Base-by-base conservation (phyloP, 1,139 yeast genomes). In the Taphrina sp. region DNA sequence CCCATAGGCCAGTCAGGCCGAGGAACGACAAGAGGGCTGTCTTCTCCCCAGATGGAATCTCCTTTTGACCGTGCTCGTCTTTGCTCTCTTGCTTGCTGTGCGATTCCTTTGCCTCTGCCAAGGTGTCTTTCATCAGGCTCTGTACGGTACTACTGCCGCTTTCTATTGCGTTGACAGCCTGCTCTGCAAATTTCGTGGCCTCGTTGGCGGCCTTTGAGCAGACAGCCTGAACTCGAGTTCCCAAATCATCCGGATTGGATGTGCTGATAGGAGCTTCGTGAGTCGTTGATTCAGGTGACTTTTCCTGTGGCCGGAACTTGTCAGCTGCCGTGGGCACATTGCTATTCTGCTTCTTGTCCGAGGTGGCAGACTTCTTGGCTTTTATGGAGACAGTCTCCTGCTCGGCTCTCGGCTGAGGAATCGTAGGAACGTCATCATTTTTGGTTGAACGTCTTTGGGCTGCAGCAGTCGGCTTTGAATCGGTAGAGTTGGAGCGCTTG, bases 401-500 rank as follows among this genome's bases (percentile, higher is more conserved):
- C 28, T 19, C 37, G 3, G 38, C 33, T 10, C n/a, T 17, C 5
- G 28, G 38, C 34, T 49, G 44, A 7, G 54, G 46, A 19, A 22
- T 33, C 8, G 37, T 33, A 3, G 34, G 26, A 12, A 39, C 41
- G 12, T 35, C 28, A 2, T 19, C 39, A n/a, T 20, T 46, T 34
- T 49, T 38, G 5, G 28, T 39, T 14, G 44, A 29, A n/a, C 31
- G 26, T 17, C 19, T 31, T 26, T 14, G 20, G 3, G 29, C 17
- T 7, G 26, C 31, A 7, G 31, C 7, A 16, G 31, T 23, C 12
- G 54, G 34, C 24, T 49, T 49, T 4, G 54, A 23, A 17, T 49
- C 54, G 3, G 46, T 49, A 26, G 54, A 49, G 12, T 41, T 28
- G 2, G 54, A 49, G 7, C 54, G 46, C 33, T 39, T 49, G 46